These are phyloP conservation scores for Coemansia sp. DNA, from an alignment of 192 early-diverging fungal species.

Conservation along the genomic window DNA sequence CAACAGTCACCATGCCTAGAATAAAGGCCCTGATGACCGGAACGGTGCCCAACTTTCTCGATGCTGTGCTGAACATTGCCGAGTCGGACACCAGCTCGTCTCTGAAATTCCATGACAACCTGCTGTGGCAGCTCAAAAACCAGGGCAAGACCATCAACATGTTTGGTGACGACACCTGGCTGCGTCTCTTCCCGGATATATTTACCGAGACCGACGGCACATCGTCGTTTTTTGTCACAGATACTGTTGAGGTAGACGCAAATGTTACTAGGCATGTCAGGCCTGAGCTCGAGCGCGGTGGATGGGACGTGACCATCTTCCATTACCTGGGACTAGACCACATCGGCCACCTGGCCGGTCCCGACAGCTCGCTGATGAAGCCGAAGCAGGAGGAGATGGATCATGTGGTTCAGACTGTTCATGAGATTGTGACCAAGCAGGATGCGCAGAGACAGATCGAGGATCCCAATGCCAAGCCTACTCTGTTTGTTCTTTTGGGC, in stretches of 20 bases:
- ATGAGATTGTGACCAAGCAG: conserved; percentile 47
- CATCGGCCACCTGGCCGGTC: conserved; percentile 74
- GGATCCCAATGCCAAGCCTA: conserved; percentile 55
- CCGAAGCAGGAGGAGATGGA: conserved; percentile 83
- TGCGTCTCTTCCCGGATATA: conserved; percentile 77
- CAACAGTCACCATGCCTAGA: conserved; percentile 80
- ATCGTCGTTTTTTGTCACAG: conserved; percentile 58
- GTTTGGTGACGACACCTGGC: conserved; percentile 98
- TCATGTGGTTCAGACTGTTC: conserved; percentile 60
- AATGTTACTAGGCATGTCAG: conserved; percentile 72
- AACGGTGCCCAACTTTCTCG: conserved; percentile 77
- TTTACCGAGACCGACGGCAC: conserved; percentile 69
- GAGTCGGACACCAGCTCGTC: conserved; percentile 68
- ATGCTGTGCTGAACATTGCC: conserved; percentile 82
- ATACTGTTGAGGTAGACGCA: conserved; percentile 74
- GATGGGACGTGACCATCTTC: conserved; percentile 75
- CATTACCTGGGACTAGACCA: conserved; percentile 86
- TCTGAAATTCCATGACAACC: conserved; percentile 68
- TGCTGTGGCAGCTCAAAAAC: conserved; percentile 67
- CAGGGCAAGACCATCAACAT: conserved; percentile 66
- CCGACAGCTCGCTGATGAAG: conserved; percentile 67
- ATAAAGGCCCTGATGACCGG: conserved; percentile 80
- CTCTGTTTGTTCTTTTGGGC: conserved; percentile 75
- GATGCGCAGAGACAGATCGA: conserved; percentile 46
- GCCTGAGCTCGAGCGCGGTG: conserved; percentile 57